phyloP scores from a whole-genome alignment of 352 stramenopile species.

The Phytophthora megakarya region DNA sequence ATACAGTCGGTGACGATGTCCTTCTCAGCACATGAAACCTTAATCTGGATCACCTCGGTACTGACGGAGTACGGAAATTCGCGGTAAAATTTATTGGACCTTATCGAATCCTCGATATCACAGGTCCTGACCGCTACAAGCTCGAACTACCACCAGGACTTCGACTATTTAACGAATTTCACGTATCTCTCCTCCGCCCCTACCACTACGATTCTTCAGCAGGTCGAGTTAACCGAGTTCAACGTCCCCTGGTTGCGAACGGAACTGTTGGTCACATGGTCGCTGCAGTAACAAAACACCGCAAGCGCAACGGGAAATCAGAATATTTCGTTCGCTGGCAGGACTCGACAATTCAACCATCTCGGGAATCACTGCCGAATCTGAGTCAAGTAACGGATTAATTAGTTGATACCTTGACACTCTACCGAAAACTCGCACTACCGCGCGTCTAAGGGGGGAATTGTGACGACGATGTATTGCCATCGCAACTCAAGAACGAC shows the following conservation, averaged over 20 bases:
- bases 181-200: background rate
- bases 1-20: background rate
- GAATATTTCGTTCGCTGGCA: slow-evolving; percentile 1
- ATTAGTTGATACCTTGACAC: slow-evolving; percentile 7
- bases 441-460: slow-evolving; percentile 13
- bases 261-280: slow-evolving; percentile 3
- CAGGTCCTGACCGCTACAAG: background rate
- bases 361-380: slow-evolving; percentile 1
- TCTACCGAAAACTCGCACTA: slow-evolving; percentile 2
- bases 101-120: background rate
- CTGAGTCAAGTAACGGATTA: background rate
- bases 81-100: slow-evolving; percentile 2
- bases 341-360: background rate
- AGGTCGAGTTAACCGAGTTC: background rate
- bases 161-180: background rate
- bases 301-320: background rate
- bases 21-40: slow-evolving; percentile 2
- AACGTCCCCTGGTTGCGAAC: background rate
- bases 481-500: too few relatives aligned
- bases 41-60: background rate
- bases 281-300: background rate
- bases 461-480: background rate
- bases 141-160: slow-evolving; percentile 1
- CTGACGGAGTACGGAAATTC: slow-evolving; percentile 1
- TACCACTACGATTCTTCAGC: background rate